phyloP scores from a whole-genome alignment of 2,329 filamentous ascomycete genomes.

The Trichophaea hybrida region DNA sequence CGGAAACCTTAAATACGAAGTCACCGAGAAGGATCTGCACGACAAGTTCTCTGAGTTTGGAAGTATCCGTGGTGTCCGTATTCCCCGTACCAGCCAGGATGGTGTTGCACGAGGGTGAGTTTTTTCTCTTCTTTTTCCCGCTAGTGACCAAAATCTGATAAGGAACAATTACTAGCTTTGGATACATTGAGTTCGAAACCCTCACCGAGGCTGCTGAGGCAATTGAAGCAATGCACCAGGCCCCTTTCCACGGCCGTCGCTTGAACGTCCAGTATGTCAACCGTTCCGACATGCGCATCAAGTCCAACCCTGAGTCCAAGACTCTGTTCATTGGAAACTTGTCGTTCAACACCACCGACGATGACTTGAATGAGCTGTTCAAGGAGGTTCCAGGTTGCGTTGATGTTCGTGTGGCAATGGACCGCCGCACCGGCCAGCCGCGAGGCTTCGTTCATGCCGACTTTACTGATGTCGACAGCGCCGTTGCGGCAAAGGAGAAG shows the following conservation, averaged over 20 bases:
- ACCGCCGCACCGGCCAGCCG: conserved; percentile 57
- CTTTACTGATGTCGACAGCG: conserved; percentile 54
- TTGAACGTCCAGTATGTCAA: conserved; percentile 47
- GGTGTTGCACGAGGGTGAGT: conserved; percentile 53
- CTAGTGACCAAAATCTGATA: neutral
- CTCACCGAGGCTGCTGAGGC: conserved; percentile 42
- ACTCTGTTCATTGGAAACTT: conserved; percentile 77
- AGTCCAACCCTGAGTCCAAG: conserved; percentile 39
- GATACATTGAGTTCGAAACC: conserved; percentile 47
- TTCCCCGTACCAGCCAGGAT: conserved; percentile 30
- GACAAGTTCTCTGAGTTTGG: conserved; percentile 47
- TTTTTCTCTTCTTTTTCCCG: neutral
- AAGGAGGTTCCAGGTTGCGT: conserved; percentile 51
- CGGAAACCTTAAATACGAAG: conserved; percentile 57
- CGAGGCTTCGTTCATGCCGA: conserved; percentile 76
- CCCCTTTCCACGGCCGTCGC: conserved; percentile 49
- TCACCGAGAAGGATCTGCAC: conserved; percentile 45
- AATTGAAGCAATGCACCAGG: conserved; percentile 44
- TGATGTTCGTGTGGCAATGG: conserved; percentile 69
- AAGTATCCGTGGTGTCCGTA: conserved; percentile 43
- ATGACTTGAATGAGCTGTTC: conserved; percentile 68
- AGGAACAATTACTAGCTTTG: conserved; percentile 39
- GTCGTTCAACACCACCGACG: conserved; percentile 71
- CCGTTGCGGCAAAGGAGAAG: conserved; percentile 43
- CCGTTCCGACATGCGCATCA: conserved; percentile 9